A percentile compares a stretch with the other conserved stretches of the same genome.
These are phyloP conservation scores for Chlorella vulgaris DNA, from an alignment of 139 green algal species.

Conservation along the genomic window DNA sequence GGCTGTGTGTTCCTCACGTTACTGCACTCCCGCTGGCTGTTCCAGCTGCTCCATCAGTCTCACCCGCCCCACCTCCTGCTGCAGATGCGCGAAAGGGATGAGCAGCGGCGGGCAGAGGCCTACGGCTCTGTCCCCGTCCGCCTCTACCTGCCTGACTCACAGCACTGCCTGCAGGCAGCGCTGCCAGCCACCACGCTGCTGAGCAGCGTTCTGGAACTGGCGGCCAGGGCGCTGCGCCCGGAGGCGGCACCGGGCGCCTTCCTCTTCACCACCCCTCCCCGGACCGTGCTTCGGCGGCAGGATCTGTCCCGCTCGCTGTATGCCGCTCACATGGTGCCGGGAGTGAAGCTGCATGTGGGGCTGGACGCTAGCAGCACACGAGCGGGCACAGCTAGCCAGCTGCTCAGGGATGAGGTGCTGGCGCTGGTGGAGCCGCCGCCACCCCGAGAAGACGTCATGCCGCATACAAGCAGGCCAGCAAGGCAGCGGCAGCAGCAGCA, in stretches of 20 bases:
- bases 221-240: conserved; percentile 7
- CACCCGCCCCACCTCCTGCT: background rate
- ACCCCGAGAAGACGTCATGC: background rate
- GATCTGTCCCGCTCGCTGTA: conserved; percentile 27
- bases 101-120: conserved; percentile 15
- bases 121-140: conserved; percentile 43
- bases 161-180: conserved; percentile 34
- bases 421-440: conserved; percentile 30
- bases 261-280: conserved; percentile 52
- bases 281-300: conserved; percentile 1
- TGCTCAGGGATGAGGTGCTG: conserved; percentile 31
- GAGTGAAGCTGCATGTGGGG: conserved; percentile 45
- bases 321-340: conserved; percentile 43
- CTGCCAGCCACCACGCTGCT: conserved; percentile 9
- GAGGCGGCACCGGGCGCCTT: background rate
- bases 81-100: conserved; percentile 39
- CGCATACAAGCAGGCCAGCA: background rate
- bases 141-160: conserved; percentile 37
- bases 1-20: too few relatives aligned
- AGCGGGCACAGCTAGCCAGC: background rate
- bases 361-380: background rate
- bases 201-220: conserved; percentile 17
- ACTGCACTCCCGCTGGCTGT: too few relatives aligned
- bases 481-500: background rate
- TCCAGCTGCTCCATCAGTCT: background rate